Conservation (phyloP, 768 basidiomycete genomes). For the Termitomyces titanicus region DNA sequence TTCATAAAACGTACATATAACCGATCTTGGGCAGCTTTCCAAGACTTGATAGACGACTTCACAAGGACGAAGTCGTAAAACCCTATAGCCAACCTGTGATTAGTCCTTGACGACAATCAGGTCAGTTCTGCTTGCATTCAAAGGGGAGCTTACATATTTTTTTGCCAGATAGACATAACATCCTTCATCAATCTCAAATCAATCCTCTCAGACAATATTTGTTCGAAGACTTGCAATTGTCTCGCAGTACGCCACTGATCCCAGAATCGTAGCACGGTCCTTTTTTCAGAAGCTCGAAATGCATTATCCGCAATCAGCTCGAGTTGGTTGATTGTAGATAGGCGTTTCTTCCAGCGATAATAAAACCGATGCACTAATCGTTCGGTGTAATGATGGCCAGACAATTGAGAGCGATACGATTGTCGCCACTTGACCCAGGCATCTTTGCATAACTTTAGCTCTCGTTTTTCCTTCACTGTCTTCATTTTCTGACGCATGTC, state of each 20-base stretch:
- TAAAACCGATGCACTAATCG: slow-evolving; percentile 42
- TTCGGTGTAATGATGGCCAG: slow-evolving; percentile 47
- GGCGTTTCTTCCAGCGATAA: slow-evolving; percentile 48
- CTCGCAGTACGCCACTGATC: slow-evolving; percentile 51
- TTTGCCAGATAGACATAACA: slow-evolving; percentile 49
- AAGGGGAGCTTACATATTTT: slow-evolving; percentile 17
- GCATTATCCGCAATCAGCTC: slow-evolving; percentile 51
- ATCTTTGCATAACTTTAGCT: slow-evolving; percentile 48
- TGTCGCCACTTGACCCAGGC: slow-evolving; percentile 70
- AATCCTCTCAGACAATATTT: slow-evolving; percentile 37
- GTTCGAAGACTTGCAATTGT: slow-evolving; percentile 43
- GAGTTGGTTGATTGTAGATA: slow-evolving; percentile 37
- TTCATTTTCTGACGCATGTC: slow-evolving; percentile 75
- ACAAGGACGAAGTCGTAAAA: slow-evolving; percentile 39
- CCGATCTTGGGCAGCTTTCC: slow-evolving; percentile 51
- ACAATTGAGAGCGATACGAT: slow-evolving; percentile 44
- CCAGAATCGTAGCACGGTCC: slow-evolving; percentile 42
- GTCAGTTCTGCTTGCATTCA: background rate
- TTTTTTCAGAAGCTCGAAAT: slow-evolving; percentile 32
- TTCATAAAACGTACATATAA: slow-evolving; percentile 41
- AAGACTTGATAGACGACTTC: slow-evolving; percentile 45
- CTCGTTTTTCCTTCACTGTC: slow-evolving; percentile 51
- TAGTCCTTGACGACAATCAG: slow-evolving; percentile 32
- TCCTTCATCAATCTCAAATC: slow-evolving; percentile 45
- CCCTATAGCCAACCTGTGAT: slow-evolving; percentile 38